Conservation (phyloP, 371 early-diverging fungal genomes). For the Scutellospora calospora region DNA sequence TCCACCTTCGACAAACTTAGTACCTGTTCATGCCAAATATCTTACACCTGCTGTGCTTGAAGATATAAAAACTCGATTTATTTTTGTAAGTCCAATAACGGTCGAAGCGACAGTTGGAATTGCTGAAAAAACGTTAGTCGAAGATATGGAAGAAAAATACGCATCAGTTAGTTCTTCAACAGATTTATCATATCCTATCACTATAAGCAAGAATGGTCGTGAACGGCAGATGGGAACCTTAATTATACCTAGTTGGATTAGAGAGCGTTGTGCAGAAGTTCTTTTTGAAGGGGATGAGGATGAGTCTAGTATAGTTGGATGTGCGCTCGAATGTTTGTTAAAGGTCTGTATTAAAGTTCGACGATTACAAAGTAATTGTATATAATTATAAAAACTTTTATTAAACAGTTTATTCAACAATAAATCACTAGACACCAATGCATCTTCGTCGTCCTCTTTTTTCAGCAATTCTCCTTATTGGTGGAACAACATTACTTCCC, state of each 20-base stretch:
- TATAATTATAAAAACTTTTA: background rate
- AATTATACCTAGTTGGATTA: constrained; percentile 88
- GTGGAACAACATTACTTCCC: constrained; percentile 82
- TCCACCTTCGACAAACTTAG: constrained; percentile 51
- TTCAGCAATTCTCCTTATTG: constrained; percentile 74
- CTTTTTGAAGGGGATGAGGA: constrained; percentile 87
- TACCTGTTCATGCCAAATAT: constrained; percentile 55
- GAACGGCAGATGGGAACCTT: constrained; percentile 58
- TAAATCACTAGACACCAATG: constrained; percentile 57
- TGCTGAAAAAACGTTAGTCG: constrained; percentile 50
- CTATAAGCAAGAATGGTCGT: constrained; percentile 55
- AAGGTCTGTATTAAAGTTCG: constrained; percentile 50
- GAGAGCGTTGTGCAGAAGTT: constrained; percentile 84
- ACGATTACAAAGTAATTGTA: too few species aligned
- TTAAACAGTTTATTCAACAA: constrained; percentile 17
- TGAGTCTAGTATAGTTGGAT: constrained; percentile 65
- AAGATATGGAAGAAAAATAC: constrained; percentile 62
- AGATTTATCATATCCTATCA: constrained; percentile 61
- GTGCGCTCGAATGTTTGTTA: constrained; percentile 67
- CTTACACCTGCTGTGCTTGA: constrained; percentile 68
- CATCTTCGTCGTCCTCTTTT: constrained; percentile 79
- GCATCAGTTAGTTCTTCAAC: constrained; percentile 66
- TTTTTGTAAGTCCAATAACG: constrained; percentile 73
- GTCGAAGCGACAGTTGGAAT: constrained; percentile 45
- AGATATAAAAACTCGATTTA: constrained; percentile 73